Base-by-base conservation (phyloP, 2,329 filamentous ascomycete species). In the Aspergillus alliaceus region DNA sequence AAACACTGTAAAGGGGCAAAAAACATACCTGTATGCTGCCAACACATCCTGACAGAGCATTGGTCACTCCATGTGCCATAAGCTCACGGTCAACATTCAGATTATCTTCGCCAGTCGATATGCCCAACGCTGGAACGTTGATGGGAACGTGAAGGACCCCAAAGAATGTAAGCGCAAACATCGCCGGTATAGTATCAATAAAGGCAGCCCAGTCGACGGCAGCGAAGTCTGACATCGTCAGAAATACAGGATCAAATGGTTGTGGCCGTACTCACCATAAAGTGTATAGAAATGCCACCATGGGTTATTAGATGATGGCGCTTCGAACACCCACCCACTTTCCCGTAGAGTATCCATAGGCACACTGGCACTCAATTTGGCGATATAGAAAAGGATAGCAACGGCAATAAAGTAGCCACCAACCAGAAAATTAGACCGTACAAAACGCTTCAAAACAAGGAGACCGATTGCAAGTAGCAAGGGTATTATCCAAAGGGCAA, bases 241-340 rank as follows among this genome's bases (percentile, higher is more conserved):
- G 56, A 22, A 4, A 18, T 55, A 11, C 15, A 15, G 12, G 4
- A 3, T 6, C 1, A 40, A 42, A 20, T 18, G 15, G 7, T 14
- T 12, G 3, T 2, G 48, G 6, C n/a, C n/a, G 22, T 18, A 78
- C 86, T 82, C 81, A 93, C 90, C 88, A 75, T 96, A 99, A 48
- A 98, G 84, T 0, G 91, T 96, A 77, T 96, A 99, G 69, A 99
- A 99, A 71, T 95, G 92, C 85, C 95, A 99, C 86, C 96, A 99
- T 0, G 95, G 92, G 66, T 96, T 91, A 12, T 86, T 90, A 9
- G 88, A 88, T 46, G 89, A 88, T 1, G 95, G 93, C 0, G 89
- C 89, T 66, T 91, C 84, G 67, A 99, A 99, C 11, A 98, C 89
- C 95, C 95, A 99, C 18, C 95, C 95, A 49, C 82, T 79, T 9